These are phyloP conservation scores for Cucurbita maxima DNA, from an alignment of 306 rosid species.

Conservation along the genomic window DNA sequence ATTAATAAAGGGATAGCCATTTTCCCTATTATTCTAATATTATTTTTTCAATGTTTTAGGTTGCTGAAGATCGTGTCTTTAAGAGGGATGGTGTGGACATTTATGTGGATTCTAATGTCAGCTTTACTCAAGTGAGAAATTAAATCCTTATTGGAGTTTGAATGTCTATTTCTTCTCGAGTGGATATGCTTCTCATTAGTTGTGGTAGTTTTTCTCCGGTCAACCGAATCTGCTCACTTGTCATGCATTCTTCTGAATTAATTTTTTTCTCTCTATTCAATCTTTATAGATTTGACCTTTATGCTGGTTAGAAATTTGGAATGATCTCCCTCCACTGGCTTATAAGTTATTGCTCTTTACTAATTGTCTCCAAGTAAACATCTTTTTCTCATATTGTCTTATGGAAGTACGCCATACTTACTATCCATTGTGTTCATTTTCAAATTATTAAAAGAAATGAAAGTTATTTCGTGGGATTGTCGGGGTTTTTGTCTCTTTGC, in stretches of 20 bases:
- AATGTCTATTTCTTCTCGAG: neutral
- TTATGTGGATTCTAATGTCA: slow-evolving; percentile 73
- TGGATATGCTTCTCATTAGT: neutral
- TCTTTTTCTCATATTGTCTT: neutral
- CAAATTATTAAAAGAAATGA: neutral
- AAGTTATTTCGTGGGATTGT: neutral
- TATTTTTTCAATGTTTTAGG: slow-evolving; percentile 36
- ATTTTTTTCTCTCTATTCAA: neutral
- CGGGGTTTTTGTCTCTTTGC: neutral
- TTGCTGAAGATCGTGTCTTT: slow-evolving; percentile 65
- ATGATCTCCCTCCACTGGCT: neutral
- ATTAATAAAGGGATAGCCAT: neutral
- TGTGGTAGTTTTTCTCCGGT: neutral
- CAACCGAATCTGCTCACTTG: neutral
- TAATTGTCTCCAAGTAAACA: neutral
- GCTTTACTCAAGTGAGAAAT: slow-evolving; percentile 79
- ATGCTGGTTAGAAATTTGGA: neutral
- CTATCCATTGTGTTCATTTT: neutral
- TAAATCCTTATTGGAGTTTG: neutral
- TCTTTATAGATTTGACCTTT: neutral
- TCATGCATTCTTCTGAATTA: neutral
- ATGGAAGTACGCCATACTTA: neutral
- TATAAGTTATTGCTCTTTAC: neutral
- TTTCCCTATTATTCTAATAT: slow-evolving; percentile 11
- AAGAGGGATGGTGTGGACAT: slow-evolving; percentile 79